Percentiles rank a stretch among this genome's conserved stretches.
These are phyloP conservation scores for Penicillium concentricum DNA, from an alignment of 2,329 filamentous ascomycete species.

Conservation along the genomic window DNA sequence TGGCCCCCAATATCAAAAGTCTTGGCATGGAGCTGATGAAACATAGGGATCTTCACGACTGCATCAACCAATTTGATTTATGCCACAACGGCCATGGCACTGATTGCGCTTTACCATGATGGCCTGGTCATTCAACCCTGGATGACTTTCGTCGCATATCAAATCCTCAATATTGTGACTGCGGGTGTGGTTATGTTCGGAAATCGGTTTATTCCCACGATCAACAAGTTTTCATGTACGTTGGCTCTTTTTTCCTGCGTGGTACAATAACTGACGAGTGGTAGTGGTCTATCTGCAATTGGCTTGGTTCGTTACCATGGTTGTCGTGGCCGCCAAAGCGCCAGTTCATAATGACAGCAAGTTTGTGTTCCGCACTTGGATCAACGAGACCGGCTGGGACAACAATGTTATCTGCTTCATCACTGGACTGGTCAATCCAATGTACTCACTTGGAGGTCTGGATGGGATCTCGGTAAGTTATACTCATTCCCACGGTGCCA, in stretches of 20 bases:
- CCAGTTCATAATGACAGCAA: conserved; percentile 45
- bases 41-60: conserved; percentile 46
- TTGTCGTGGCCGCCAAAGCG: conserved; percentile 50
- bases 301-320: conserved; percentile 49
- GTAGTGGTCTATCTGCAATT: conserved; percentile 48
- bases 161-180: conserved; percentile 44
- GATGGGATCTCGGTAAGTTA: conserved; percentile 44
- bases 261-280: neutral
- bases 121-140: conserved; percentile 45
- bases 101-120: conserved; percentile 45
- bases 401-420: conserved; percentile 53
- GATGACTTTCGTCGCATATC: conserved; percentile 49
- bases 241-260: neutral
- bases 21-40: neutral
- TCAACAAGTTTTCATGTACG: conserved; percentile 47
- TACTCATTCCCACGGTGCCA: neutral
- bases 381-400: conserved; percentile 55
- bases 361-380: conserved; percentile 55
- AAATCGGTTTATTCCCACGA: conserved; percentile 44
- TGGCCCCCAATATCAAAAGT: neutral
- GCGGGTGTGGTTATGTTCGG: conserved; percentile 50
- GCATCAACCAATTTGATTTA: conserved; percentile 49
- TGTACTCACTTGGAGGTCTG: conserved; percentile 50
- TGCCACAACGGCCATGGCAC: conserved; percentile 43
- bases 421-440: conserved; percentile 50